Evolutionary conservation across 345 rosid species (phyloP).

Genomic region (Salix purpurea): DNA sequence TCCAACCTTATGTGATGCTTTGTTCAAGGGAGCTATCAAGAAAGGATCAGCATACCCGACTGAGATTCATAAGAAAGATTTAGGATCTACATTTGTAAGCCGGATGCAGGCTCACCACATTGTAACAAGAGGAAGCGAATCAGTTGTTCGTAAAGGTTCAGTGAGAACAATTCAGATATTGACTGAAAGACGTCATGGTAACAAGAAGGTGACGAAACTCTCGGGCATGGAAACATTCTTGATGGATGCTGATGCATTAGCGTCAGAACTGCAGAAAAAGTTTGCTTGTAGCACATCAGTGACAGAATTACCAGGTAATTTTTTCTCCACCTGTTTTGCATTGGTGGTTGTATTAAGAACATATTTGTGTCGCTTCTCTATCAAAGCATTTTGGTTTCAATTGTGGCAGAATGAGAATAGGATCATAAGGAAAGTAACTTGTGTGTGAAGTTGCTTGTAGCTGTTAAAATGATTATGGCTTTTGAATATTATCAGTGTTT

Average conservation of each 20-base stretch:
- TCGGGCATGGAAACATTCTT: conserved; percentile 76
- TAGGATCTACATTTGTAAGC: conserved; percentile 57
- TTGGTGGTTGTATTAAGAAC: not conserved
- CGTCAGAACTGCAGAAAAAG: conserved; percentile 95
- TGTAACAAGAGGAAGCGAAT: conserved; percentile 68
- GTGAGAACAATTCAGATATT: conserved; percentile 74
- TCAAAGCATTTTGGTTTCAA: not conserved
- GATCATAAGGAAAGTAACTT: not conserved
- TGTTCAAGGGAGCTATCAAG: conserved; percentile 91
- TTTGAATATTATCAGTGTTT: not conserved
- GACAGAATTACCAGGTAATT: conserved; percentile 70
- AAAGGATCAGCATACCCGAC: conserved; percentile 88
- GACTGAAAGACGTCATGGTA: conserved; percentile 91
- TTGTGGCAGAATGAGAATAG: not conserved
- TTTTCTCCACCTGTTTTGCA: not conserved
- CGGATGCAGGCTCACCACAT: conserved; percentile 85
- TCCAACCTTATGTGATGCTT: conserved; percentile 72
- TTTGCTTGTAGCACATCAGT: conserved; percentile 91
- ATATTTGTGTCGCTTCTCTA: not conserved
- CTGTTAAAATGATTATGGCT: not conserved
- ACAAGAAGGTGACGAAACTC: conserved; percentile 81
- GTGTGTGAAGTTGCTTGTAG: not conserved
- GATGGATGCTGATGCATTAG: conserved; percentile 76
- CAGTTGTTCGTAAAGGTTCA: conserved; percentile 75
- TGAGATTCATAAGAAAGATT: conserved; percentile 79